Conservation (phyloP, 2,329 filamentous ascomycete species). For the Clathrospora elynae region DNA sequence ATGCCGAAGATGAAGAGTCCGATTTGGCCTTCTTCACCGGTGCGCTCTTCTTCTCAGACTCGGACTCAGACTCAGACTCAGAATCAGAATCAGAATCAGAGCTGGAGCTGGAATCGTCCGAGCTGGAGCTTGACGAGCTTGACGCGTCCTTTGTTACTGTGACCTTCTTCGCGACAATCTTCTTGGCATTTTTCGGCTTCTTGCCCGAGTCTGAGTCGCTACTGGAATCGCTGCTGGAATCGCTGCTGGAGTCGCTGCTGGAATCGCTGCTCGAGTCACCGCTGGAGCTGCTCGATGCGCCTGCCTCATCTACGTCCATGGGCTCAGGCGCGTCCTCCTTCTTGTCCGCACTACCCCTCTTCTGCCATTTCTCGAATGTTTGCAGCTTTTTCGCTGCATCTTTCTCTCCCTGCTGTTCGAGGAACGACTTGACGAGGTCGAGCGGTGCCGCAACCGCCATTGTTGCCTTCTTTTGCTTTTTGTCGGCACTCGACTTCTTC, state of each 20-base stretch:
- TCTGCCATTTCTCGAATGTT: constrained; percentile 40
- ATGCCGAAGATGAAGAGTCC: constrained; percentile 10
- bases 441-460: constrained; percentile 23
- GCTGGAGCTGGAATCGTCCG: constrained; percentile 23
- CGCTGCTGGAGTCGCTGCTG: constrained; percentile 28
- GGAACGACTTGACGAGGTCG: constrained; percentile 43
- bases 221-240: constrained; percentile 33
- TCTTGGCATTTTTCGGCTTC: constrained; percentile 30
- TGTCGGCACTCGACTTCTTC: constrained; percentile 18
- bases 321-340: constrained; percentile 28
- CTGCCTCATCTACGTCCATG: constrained; percentile 41
- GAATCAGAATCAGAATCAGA: constrained; percentile 31
- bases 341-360: constrained; percentile 11
- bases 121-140: constrained; percentile 24
- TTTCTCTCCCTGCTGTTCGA: constrained; percentile 42
- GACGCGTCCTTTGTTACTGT: constrained; percentile 16
- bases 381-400: constrained; percentile 37
- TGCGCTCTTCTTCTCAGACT: constrained; percentile 23
- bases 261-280: constrained; percentile 31
- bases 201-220: constrained; percentile 40
- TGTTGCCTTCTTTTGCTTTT: constrained; percentile 23
- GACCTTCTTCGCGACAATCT: constrained; percentile 17
- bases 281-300: constrained; percentile 31
- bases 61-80: constrained; percentile 50
- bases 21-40: constrained; percentile 19